Evolutionary conservation across 345 rosid species (phyloP), one percentile per base, ranked within the genome.

Genomic region (Mangifera indica): DNA sequence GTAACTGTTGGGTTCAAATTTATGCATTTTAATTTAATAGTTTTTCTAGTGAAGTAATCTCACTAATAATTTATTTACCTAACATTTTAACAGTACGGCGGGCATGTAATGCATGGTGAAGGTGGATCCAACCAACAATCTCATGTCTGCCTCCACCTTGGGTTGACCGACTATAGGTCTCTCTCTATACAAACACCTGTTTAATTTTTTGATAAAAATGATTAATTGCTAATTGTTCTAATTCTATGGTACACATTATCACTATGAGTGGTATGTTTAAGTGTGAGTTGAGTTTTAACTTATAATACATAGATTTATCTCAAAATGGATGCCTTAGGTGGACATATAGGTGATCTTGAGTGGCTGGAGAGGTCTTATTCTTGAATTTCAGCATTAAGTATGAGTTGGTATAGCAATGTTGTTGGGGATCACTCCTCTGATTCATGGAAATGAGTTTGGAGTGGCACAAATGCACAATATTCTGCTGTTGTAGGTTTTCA

Each of bases 111-210:
- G 74, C 81, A 10, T 71, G 73, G 60, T 75, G 84, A 60, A 70
- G 83, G 72, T 61, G 81, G 81, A 78, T 74, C 83, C 56, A 57
- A 72, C 46, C 72, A 75, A 67, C 80, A 76, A 71, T 77, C 73
- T 73, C 79, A 63, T 56, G 86, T 80, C 1, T 82, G 86, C 74
- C 92, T 94, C 59, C 83, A 78, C 79, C 97, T 94, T 80, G 98
- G 97, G 62, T 69, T 92, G 82, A 89, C 97, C 60, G 95, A 90
- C 82, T 94, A 94, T 74, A 92, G 89, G 96, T 91, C 64, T 11
- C 44, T 75, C 70, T 18, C 14, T 24, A 7, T 52, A 21, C 17
- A 18, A 11, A 1, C 26, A 22, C 54, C 44, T 21, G 2, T 14
- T 40, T 22, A 42, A 54, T 21, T 20, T 68, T 24, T 55, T 14